Evolutionary conservation across 345 rosid genomes (phyloP).

Genomic region (Eucalyptus polyanthemos): DNA sequence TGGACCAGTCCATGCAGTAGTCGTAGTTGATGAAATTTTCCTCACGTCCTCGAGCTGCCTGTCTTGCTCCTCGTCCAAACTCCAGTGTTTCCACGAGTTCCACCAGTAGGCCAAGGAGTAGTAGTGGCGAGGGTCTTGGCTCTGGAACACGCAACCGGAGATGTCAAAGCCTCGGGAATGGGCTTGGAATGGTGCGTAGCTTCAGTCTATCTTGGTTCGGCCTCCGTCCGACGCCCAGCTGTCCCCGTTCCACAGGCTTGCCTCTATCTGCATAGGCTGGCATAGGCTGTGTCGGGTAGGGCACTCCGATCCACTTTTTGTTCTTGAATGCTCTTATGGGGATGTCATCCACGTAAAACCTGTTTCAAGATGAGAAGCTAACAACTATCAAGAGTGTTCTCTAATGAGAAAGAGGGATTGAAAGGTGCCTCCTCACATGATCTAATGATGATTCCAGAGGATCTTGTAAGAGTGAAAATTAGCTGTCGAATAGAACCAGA

Average conservation of each 20-base stretch:
- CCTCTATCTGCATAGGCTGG: constrained; percentile 39
- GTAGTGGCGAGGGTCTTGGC: neutral
- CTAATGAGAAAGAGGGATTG: constrained; percentile 22
- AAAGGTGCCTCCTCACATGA: constrained; percentile 40
- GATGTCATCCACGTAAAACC: constrained; percentile 40
- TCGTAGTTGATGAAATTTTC: constrained; percentile 19
- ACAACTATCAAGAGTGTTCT: neutral
- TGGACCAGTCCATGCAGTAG: constrained; percentile 18
- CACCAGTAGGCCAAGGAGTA: constrained; percentile 36
- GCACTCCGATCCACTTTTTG: constrained; percentile 15
- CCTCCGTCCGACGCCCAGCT: constrained; percentile 65
- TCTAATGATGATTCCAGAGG: constrained; percentile 62
- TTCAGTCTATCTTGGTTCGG: constrained; percentile 35
- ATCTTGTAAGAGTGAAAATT: constrained; percentile 42
- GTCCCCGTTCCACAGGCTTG: constrained; percentile 59
- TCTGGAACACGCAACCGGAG: constrained; percentile 12
- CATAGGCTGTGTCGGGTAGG: constrained; percentile 46
- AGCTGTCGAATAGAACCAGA: constrained; percentile 60
- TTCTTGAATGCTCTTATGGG: constrained; percentile 74
- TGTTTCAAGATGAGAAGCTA: neutral
- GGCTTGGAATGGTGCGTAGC: constrained; percentile 38
- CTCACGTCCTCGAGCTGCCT: constrained; percentile 1
- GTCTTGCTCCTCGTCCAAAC: neutral
- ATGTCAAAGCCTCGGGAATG: constrained; percentile 27
- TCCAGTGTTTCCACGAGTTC: constrained; percentile 26